Conservation (phyloP, 345 rosid species). For the Linum usitatissimum region DNA sequence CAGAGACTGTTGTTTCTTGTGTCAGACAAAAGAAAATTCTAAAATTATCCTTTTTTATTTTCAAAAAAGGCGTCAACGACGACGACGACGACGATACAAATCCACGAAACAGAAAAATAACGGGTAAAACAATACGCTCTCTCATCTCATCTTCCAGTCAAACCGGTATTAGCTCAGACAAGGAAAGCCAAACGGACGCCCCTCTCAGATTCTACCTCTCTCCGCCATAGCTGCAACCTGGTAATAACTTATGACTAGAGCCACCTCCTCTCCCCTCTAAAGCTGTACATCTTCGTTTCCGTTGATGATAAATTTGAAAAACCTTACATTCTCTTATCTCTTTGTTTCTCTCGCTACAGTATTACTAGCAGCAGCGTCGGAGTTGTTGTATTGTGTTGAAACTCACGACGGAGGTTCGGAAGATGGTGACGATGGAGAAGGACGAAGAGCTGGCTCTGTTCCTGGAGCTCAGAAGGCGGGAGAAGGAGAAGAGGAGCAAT, state of each 20-base stretch:
- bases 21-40: too few species aligned
- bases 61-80: background rate
- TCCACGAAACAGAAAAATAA: background rate
- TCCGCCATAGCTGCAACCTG: background rate
- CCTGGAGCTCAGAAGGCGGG: background rate
- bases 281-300: too few species aligned
- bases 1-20: too few species aligned
- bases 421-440: conserved; percentile 1
- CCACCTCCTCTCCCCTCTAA: too few species aligned
- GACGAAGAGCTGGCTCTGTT: conserved; percentile 3
- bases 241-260: too few species aligned
- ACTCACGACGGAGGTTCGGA: background rate
- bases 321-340: too few species aligned
- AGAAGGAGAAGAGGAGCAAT: conserved; percentile 1
- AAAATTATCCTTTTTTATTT: too few species aligned
- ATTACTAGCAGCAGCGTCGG: background rate
- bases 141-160: background rate
- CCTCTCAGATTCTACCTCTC: background rate
- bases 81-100: background rate
- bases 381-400: background rate
- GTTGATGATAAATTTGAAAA: too few species aligned
- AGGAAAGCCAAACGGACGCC: background rate
- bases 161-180: background rate
- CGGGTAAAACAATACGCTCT: background rate
- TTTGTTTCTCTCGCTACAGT: too few species aligned